These are phyloP conservation scores for Delitschia confertaspora DNA, from an alignment of 495 filamentous ascomycete species.

Conservation along the genomic window DNA sequence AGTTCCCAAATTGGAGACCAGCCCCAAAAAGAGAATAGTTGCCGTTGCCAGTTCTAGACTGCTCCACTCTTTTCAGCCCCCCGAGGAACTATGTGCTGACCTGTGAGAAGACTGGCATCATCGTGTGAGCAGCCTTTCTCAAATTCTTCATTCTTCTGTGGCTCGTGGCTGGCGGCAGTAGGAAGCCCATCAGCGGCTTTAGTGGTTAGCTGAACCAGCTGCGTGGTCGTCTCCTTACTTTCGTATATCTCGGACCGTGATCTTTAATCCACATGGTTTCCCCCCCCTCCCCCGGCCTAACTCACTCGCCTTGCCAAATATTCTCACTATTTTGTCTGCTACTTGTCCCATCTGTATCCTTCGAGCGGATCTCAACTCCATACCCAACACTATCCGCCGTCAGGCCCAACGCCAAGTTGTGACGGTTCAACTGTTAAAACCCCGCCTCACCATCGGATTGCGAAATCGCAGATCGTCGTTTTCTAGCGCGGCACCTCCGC, in stretches of 20 bases:
- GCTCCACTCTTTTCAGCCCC: neutral
- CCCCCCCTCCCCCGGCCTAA: slow-evolving; percentile 4
- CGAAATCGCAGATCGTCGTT: slow-evolving; percentile 16
- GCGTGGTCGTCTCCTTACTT: slow-evolving; percentile 10
- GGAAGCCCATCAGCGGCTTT: slow-evolving; percentile 1
- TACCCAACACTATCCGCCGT: slow-evolving; percentile 2
- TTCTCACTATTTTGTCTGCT: slow-evolving; percentile 4
- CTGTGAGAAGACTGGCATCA: slow-evolving; percentile 10
- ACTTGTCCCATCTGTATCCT: slow-evolving; percentile 3
- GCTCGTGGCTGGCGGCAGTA: neutral
- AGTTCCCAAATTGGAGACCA: no score
- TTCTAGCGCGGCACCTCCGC: slow-evolving; percentile 23
- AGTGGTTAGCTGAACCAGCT: slow-evolving; percentile 2
- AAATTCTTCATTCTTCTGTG: slow-evolving; percentile 5
- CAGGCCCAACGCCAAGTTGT: slow-evolving; percentile 10
- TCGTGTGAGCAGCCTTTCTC: slow-evolving; percentile 6
- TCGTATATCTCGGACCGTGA: slow-evolving; percentile 18
- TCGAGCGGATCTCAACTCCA: neutral
- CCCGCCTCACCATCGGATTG: slow-evolving; percentile 7
- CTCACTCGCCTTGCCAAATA: neutral
- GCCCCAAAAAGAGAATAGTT: no score
- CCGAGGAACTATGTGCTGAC: slow-evolving; percentile 4
- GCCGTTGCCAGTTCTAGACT: slow-evolving; percentile 3
- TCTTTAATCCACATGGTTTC: slow-evolving; percentile 10
- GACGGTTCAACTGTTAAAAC: slow-evolving; percentile 27